phyloP scores from a whole-genome alignment of 768 basidiomycete species.

The Trametes villosa region DNA sequence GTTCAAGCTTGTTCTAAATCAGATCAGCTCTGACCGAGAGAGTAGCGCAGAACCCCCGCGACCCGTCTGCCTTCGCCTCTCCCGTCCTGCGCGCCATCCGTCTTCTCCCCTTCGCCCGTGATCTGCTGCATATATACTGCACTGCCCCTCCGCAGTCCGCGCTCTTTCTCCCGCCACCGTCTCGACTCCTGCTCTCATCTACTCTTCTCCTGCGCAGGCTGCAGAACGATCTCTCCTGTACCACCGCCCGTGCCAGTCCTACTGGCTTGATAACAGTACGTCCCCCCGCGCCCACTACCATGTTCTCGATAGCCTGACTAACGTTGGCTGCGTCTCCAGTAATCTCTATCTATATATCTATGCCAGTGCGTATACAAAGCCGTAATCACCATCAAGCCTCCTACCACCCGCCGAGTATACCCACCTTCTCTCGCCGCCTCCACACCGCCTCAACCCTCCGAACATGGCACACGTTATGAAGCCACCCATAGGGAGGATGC shows the following conservation, averaged over 20 bases:
- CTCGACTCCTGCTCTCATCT: background rate
- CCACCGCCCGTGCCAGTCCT: constrained; percentile 3
- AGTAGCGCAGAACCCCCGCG: constrained; percentile 17
- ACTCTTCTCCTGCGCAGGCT: constrained; percentile 17
- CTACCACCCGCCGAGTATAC: constrained; percentile 21
- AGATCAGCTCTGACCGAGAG: constrained; percentile 16
- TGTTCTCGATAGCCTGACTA: background rate
- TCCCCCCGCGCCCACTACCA: background rate
- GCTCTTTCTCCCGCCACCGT: background rate
- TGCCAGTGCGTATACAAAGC: constrained; percentile 23
- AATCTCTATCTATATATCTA: constrained; percentile 27
- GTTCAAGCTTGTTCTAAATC: constrained; percentile 3
- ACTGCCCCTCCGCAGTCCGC: background rate
- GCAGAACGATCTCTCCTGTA: constrained; percentile 8
- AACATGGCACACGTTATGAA: constrained; percentile 23
- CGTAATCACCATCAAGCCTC: constrained; percentile 10
- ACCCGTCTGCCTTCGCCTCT: constrained; percentile 9
- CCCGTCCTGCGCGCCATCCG: constrained; percentile 7
- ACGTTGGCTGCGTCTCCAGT: background rate
- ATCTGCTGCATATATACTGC: constrained; percentile 9
- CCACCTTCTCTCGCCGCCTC: background rate
- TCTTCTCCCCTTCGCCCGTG: constrained; percentile 1
- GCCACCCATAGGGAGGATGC: constrained; percentile 1
- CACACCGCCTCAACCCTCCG: background rate
- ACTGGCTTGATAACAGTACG: constrained; percentile 14